phyloP scores from a whole-genome alignment of 75 land plant genomes.

The Selaginella moellendorffii region DNA sequence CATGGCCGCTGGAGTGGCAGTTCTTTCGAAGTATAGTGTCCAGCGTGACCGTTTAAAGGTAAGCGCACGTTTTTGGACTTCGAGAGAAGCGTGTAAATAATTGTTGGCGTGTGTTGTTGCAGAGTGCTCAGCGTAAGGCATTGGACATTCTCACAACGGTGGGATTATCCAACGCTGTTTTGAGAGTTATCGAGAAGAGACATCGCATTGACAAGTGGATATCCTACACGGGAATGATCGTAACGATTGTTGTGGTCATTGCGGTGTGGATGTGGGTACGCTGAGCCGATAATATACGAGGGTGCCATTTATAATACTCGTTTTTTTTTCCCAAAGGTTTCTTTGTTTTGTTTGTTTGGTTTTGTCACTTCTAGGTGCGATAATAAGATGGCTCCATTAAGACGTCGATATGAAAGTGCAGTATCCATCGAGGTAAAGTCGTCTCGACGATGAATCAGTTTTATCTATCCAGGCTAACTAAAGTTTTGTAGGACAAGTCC shows the following conservation, averaged over 20 bases:
- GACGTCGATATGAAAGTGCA: too few species aligned
- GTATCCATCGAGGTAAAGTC: too few species aligned
- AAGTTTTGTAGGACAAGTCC: too few species aligned
- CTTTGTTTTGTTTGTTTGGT: too few species aligned
- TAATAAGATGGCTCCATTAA: too few species aligned
- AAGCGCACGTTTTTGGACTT: background rate
- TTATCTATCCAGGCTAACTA: too few species aligned
- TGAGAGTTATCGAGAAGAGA: slow-evolving; percentile 81
- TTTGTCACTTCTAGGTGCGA: too few species aligned
- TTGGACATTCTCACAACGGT: slow-evolving; percentile 83
- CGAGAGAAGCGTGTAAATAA: background rate
- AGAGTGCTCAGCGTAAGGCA: slow-evolving; percentile 88
- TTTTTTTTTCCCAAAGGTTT: too few species aligned
- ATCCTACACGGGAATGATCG: slow-evolving; percentile 67
- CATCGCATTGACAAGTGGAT: slow-evolving; percentile 84
- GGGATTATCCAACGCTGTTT: slow-evolving; percentile 68
- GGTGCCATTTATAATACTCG: too few species aligned
- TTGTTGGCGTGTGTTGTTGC: slow-evolving; percentile 1
- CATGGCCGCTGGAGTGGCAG: slow-evolving; percentile 52
- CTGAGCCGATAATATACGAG: slow-evolving; percentile 8
- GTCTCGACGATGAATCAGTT: too few species aligned
- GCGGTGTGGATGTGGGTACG: slow-evolving; percentile 52
- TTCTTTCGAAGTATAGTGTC: slow-evolving; percentile 56
- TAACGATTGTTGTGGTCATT: slow-evolving; percentile 39
- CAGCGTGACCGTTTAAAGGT: slow-evolving; percentile 89